Evolutionary conservation across 1,139 yeast species (phyloP), one percentile per base, ranked within the genome.

Genomic region (Debaryomyces psychrophilus): DNA sequence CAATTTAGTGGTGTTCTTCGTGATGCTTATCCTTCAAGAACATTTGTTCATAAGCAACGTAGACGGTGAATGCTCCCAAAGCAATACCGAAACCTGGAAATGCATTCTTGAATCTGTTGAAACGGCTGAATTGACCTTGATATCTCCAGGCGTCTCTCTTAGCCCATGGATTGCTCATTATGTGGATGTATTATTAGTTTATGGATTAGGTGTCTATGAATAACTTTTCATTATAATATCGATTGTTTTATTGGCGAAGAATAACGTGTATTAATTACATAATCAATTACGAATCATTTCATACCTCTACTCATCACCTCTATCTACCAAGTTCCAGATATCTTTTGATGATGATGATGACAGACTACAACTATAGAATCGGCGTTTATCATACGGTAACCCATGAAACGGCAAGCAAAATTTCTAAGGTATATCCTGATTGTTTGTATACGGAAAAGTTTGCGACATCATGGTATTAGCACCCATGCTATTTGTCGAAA

Each of bases 111-210:
- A 83, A 85, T 59, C 95, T 75, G 68, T 85, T 83, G 47, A 71
- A 69, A 58, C 92, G 82, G 48, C 87, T 77, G 71, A 89, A 89
- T 49, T 84, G 88, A 50, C 95, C 95, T 59, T 83, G 85, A 68
- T 82, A 86, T 76, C 96, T 83, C 96, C 96, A 89, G 45, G 95
- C 95, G 65, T 89, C 96, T 78, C 96, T 86, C 58, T 71, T 73
- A 44, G 77, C 79, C 80, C 80, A 75, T 46, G 79, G 79, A 58
- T 74, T 73, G 53, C 65, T 61, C 71, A 64, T 64, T 46, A 31
- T 50, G 50, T 29, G 28, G 28, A 22, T 27, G 31, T 26, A 37
- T 29, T 38, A n/a, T 28, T 28, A 18, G 41, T 38, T 18, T 38
- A 14, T n/a, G 8, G 38, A 26, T 27, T 22, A 28, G 18, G 14